A percentile compares a stretch with the other conserved stretches of the same genome.
Conservation (phyloP, 768 basidiomycete genomes). For the Calocybe indica region DNA sequence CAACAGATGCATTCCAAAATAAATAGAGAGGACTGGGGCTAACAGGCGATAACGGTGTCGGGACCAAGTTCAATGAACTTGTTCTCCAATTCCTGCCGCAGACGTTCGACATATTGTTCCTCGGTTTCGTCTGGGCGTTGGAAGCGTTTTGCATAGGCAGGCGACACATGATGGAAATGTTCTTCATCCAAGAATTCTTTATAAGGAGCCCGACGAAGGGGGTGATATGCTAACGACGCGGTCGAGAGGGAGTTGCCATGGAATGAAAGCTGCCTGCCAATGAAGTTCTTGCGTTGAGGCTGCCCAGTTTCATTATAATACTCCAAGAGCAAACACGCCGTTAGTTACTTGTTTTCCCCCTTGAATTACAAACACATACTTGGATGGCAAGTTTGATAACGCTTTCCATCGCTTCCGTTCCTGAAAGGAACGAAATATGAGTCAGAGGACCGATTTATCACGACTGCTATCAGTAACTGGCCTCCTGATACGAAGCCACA, state of each 20-base stretch:
- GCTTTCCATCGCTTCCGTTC: conserved; percentile 86
- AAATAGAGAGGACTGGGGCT: conserved; percentile 18
- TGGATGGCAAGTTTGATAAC: conserved; percentile 80
- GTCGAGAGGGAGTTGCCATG: conserved; percentile 82
- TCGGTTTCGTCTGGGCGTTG: conserved; percentile 63
- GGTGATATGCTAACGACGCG: conserved; percentile 63
- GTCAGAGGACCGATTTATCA: not conserved
- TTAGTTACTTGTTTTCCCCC: too few species aligned
- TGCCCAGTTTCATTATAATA: conserved; percentile 71
- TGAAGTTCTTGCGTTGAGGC: conserved; percentile 67
- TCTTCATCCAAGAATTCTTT: conserved; percentile 54
- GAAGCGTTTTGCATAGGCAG: conserved; percentile 83
- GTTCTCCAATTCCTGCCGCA: conserved; percentile 76
- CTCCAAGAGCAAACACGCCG: conserved; percentile 22
- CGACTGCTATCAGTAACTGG: conserved; percentile 15
- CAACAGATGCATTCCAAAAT: not conserved
- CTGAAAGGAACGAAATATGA: conserved; percentile 26
- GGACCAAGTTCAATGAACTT: conserved; percentile 82
- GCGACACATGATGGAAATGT: conserved; percentile 81
- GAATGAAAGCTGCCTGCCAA: conserved; percentile 72
- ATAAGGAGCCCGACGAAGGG: conserved; percentile 63
- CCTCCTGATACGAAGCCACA: conserved; percentile 76
- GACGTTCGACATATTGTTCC: conserved; percentile 72
- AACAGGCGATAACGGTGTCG: conserved; percentile 78
- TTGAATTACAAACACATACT: conserved; percentile 27